Evolutionary conservation across 2,329 filamentous ascomycete genomes (phyloP).

Genomic region (Botrytis elliptica): DNA sequence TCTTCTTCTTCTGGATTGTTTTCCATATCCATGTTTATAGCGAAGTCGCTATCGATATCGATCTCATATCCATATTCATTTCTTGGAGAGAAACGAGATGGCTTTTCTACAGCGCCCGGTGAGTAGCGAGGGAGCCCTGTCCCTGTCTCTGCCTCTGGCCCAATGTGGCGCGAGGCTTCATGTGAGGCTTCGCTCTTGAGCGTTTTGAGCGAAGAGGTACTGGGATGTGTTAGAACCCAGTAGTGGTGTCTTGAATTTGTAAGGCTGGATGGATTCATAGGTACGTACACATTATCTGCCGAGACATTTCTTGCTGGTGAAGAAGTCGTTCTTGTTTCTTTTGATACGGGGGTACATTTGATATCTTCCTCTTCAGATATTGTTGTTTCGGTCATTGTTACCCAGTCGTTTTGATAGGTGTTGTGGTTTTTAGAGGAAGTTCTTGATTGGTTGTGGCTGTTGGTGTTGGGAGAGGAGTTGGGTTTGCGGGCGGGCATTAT

Average conservation of each 20-base stretch:
- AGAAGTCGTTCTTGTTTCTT: background rate
- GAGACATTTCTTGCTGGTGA: background rate
- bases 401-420: background rate
- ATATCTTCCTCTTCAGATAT: background rate
- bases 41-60: background rate
- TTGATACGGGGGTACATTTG: background rate
- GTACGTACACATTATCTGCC: background rate
- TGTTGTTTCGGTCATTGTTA: background rate
- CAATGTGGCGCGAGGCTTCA: background rate
- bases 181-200: background rate
- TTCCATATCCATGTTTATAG: background rate
- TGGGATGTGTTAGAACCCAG: background rate
- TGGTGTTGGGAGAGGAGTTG: no score
- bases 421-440: background rate
- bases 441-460: background rate
- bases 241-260: background rate
- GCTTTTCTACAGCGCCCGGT: background rate
- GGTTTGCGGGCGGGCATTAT: background rate
- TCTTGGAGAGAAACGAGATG: rapidly evolving
- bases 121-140: background rate
- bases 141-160: background rate
- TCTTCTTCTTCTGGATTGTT: background rate
- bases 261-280: background rate
- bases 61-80: background rate
- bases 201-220: background rate